Base-by-base conservation (phyloP, 192 early-diverging fungal species). In the Coemansia sp. region DNA sequence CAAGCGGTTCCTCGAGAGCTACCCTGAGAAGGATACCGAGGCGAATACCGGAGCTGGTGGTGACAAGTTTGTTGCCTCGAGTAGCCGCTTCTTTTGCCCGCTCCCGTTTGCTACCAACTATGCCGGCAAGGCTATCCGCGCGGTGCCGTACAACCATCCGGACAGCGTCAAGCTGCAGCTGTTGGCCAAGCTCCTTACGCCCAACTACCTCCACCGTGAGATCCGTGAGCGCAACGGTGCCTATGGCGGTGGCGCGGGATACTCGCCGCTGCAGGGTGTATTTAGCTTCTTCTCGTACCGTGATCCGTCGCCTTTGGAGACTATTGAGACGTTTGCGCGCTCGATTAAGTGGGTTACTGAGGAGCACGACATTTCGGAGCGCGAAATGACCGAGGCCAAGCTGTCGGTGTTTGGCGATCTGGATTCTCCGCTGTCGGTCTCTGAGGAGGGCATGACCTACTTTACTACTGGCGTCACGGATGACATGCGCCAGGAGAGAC, bases 161-260 rank as follows among this genome's bases (percentile, higher is more conserved):
- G 94, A 96, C 73, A 87, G 90, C 24, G 85, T 91, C 39, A 86
- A 85, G 59, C 84, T 95, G 35, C 92, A 93, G 73, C 78, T 90
- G 7, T 71, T 96, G 23, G 87, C 91, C 3, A 92, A 92, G 9
- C 79, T 96, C 28, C 85, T 97, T 84, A 94, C 92, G 16, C 85
- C 88, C 64, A 84, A 92, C 65, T 95, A 85, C 75, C 75, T 98
- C n/a, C 96, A 98, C 76, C 92, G 94, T 45, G 96, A 98, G 79
- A 91, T 98, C 53, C 89, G 96, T 67, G 96, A 98, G 69, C 94
- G 93, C 84, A 94, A 94, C 70, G 96, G 96, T 28, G 96, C 96
- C 3, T 98, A 98, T 75, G 94, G 95, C 24, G 96, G 92, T n/a
- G 94, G 94, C 10, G 88, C 93, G 1, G 61, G 69, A 1, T 94